Percentiles rank a stretch among this genome's conserved stretches.
These are phyloP conservation scores for Lithohypha guttulata DNA, from an alignment of 2,329 filamentous ascomycete genomes.

Conservation along the genomic window DNA sequence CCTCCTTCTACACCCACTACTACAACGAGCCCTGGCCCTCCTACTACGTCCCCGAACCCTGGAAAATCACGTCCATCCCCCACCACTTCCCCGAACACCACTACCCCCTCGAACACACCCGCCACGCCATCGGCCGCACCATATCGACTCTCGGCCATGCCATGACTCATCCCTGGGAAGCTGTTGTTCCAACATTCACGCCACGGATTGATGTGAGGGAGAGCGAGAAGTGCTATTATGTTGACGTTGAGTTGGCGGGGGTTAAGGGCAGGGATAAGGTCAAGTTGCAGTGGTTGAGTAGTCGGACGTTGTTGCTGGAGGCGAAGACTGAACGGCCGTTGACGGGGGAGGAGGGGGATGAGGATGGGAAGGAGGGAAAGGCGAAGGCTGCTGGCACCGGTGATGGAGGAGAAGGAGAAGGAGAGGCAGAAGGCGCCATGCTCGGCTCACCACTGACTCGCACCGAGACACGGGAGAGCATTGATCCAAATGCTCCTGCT, in stretches of 20 bases:
- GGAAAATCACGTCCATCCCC: conserved; percentile 5
- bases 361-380: conserved; percentile 9
- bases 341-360: conserved; percentile 17
- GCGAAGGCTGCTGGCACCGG: not conserved
- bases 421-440: not conserved
- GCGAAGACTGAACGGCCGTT: conserved; percentile 12
- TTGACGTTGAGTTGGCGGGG: conserved; percentile 21
- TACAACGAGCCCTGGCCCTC: not conserved
- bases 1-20: too few species aligned
- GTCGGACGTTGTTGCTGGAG: conserved; percentile 15
- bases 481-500: too few species aligned
- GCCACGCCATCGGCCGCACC: conserved; percentile 1
- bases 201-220: conserved; percentile 15
- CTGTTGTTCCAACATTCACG: not conserved
- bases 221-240: conserved; percentile 15
- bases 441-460: not conserved
- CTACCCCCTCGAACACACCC: conserved; percentile 7
- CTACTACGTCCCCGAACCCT: conserved; percentile 7
- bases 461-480: not conserved
- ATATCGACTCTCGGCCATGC: not conserved
- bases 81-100: conserved; percentile 8
- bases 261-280: conserved; percentile 16
- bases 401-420: too few species aligned
- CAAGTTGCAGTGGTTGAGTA: conserved; percentile 16
- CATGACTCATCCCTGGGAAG: not conserved